Conservation (phyloP, 805 yeast genomes). For the Metschnikowia koreensis region DNA sequence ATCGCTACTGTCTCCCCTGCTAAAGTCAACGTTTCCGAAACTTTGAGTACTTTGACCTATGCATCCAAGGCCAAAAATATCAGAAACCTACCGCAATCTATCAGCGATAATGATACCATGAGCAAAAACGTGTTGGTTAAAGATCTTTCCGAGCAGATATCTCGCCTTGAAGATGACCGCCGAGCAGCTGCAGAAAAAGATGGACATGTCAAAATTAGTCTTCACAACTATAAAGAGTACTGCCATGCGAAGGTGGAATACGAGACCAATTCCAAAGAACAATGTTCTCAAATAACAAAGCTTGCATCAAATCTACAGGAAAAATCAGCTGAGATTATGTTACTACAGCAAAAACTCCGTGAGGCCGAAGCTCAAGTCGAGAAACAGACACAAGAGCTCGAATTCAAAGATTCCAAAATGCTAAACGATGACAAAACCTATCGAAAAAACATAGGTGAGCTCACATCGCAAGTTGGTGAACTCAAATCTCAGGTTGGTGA, state of each 20-base stretch:
- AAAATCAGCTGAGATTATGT: not conserved
- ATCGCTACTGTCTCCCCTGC: constrained; percentile 90
- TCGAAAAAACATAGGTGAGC: not conserved
- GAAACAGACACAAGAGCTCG: not conserved
- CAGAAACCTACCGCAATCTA: constrained; percentile 55
- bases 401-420: not conserved
- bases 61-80: constrained; percentile 85
- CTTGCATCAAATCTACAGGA: constrained; percentile 7
- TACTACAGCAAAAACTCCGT: not conserved
- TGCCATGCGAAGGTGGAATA: constrained; percentile 10
- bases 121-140: constrained; percentile 52
- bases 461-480: not conserved
- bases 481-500: not conserved
- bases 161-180: constrained; percentile 56
- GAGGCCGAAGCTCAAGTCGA: not conserved
- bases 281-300: constrained; percentile 6
- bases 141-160: constrained; percentile 56
- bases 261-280: constrained; percentile 13
- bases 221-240: constrained; percentile 45
- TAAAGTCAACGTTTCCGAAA: constrained; percentile 70
- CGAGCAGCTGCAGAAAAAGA: constrained; percentile 60
- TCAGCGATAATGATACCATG: constrained; percentile 39
- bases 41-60: constrained; percentile 80
- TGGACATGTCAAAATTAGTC: constrained; percentile 59
- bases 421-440: not conserved